Percentiles rank a stretch among this genome's conserved stretches.
Evolutionary conservation across 192 early-diverging fungal species (phyloP).

Genomic region (Backusella parvicylindrica): DNA sequence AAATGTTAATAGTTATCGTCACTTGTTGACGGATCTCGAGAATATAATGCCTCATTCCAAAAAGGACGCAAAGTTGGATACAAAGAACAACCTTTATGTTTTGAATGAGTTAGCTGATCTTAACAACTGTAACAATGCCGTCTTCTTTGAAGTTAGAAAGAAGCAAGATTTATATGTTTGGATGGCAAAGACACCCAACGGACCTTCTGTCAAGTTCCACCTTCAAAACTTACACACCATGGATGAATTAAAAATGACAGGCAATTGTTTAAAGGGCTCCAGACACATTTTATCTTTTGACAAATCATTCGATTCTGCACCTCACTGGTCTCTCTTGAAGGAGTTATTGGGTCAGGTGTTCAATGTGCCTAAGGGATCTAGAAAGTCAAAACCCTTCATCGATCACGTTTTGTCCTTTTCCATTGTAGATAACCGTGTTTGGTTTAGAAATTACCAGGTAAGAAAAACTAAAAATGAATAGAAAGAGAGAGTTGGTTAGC

Average conservation of each 20-base stretch:
- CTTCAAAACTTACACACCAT: constrained; percentile 98
- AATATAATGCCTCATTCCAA: constrained; percentile 91
- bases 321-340: constrained; percentile 87
- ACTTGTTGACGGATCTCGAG: constrained; percentile 87
- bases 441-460: constrained; percentile 97
- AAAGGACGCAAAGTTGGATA: constrained; percentile 93
- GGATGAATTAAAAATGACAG: constrained; percentile 98
- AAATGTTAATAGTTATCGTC: constrained; percentile 89
- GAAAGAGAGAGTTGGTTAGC: background rate
- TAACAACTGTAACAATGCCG: constrained; percentile 97
- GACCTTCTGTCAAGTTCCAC: constrained; percentile 92
- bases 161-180: constrained; percentile 94
- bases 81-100: constrained; percentile 81
- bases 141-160: constrained; percentile 95
- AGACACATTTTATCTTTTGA: constrained; percentile 96
- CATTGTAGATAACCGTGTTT: constrained; percentile 84
- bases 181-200: constrained; percentile 92
- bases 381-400: constrained; percentile 94
- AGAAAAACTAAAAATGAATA: background rate
- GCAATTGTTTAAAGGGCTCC: constrained; percentile 96
- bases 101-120: constrained; percentile 96
- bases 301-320: constrained; percentile 81
- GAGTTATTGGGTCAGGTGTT: constrained; percentile 93
- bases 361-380: constrained; percentile 81
- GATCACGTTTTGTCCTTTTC: constrained; percentile 93